A percentile compares a stretch with the other conserved stretches of the same genome.
These are phyloP conservation scores for Paraleonurus japonicus DNA, from an alignment of 257 asterid species.

Conservation along the genomic window DNA sequence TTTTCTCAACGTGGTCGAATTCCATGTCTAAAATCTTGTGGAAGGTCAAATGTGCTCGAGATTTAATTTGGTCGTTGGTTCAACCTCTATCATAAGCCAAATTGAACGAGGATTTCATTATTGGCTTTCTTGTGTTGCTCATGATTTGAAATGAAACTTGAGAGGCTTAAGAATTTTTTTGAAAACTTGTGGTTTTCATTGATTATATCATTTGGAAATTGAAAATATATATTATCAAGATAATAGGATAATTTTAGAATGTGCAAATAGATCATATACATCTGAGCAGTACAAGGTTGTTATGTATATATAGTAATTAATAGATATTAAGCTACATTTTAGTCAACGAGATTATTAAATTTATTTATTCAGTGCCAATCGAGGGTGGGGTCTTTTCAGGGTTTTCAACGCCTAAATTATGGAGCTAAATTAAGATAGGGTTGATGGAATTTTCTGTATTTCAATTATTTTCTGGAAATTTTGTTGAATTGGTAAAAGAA, in stretches of 20 bases:
- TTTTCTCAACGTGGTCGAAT: constrained; percentile 12
- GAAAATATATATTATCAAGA: background rate
- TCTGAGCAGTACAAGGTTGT: background rate
- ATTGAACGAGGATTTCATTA: constrained; percentile 33
- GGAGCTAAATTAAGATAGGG: background rate
- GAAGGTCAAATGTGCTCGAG: too few species aligned
- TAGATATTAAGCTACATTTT: background rate
- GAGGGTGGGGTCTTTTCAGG: background rate
- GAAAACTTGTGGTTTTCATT: background rate
- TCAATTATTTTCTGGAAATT: background rate
- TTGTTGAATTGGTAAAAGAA: background rate
- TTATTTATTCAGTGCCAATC: background rate
- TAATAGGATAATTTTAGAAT: background rate
- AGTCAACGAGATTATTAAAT: background rate
- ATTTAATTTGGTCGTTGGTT: background rate
- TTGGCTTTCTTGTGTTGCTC: constrained; percentile 35
- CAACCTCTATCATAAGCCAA: constrained; percentile 54
- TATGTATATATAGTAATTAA: background rate
- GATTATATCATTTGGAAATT: background rate
- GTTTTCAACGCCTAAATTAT: background rate
- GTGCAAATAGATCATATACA: background rate
- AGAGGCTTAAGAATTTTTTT: background rate
- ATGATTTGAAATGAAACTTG: background rate
- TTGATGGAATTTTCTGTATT: background rate
- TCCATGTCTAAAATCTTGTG: constrained; percentile 27